Percentiles rank a stretch among this genome's conserved stretches.
These are phyloP conservation scores for Microcos paniculata DNA, from an alignment of 345 rosid genomes.

Conservation along the genomic window DNA sequence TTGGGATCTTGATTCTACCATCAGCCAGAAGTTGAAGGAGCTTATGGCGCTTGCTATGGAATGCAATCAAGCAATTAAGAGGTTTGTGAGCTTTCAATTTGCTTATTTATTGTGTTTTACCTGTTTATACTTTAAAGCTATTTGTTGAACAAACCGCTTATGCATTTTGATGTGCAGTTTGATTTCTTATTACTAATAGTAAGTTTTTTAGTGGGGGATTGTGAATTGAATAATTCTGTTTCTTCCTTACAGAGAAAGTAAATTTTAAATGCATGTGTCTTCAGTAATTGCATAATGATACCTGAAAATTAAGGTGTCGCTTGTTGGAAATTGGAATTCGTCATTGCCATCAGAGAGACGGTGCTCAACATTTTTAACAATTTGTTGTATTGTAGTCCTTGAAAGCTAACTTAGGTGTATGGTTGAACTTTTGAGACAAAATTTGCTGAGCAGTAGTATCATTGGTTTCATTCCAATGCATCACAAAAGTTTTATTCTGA, in stretches of 20 bases:
- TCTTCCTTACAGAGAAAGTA: background rate
- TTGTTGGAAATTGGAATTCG: background rate
- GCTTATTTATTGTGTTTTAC: background rate
- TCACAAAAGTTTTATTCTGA: background rate
- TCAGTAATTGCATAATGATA: background rate
- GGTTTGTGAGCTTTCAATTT: conserved; percentile 32
- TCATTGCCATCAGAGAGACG: background rate
- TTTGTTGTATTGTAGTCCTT: background rate
- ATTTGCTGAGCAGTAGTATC: background rate
- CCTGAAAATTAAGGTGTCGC: background rate
- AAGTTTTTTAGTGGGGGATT: background rate
- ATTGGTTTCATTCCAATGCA: background rate
- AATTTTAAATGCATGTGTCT: background rate
- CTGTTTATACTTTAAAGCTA: background rate
- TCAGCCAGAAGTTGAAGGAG: conserved; percentile 57
- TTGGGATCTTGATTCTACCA: conserved; percentile 64
- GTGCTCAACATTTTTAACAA: background rate
- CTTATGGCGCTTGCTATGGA: conserved; percentile 64
- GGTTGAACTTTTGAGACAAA: background rate
- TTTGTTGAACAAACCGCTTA: background rate
- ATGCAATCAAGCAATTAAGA: conserved; percentile 73
- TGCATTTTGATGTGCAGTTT: background rate
- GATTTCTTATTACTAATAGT: background rate
- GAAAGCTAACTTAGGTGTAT: background rate
- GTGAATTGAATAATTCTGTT: background rate